Percentiles rank a stretch among this genome's conserved stretches.
Conservation (phyloP, 2,329 filamentous ascomycete genomes). For the Ustulina deusta region DNA sequence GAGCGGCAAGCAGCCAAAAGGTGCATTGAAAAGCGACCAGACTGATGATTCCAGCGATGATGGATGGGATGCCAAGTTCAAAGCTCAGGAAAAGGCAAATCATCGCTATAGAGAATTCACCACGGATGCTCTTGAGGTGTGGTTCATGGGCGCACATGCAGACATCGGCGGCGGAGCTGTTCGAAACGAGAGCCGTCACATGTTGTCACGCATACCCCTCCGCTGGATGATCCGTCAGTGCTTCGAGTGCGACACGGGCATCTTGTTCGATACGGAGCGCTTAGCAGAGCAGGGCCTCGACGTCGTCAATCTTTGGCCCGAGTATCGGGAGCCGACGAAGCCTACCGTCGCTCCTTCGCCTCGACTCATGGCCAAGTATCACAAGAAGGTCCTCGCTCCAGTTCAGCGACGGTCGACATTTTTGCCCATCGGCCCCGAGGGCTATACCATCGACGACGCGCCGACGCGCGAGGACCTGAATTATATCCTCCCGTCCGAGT, state of each 20-base stretch:
- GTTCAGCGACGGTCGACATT: conserved; percentile 30
- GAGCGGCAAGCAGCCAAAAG: conserved; percentile 2
- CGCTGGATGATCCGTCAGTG: conserved; percentile 38
- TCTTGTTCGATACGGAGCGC: conserved; percentile 32
- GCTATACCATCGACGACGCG: conserved; percentile 27
- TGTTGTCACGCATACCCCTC: conserved; percentile 36
- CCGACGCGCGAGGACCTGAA: conserved; percentile 29
- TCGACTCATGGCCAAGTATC: conserved; percentile 30
- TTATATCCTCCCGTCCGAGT: conserved; percentile 34
- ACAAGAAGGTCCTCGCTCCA: conserved; percentile 27
- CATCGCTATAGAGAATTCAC: conserved; percentile 25
- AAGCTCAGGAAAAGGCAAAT: conserved; percentile 32
- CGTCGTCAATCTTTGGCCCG: conserved; percentile 30
- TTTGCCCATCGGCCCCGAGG: conserved; percentile 30
- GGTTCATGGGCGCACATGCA: conserved; percentile 37
- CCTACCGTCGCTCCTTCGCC: conserved; percentile 6
- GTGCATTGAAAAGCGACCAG: neutral
- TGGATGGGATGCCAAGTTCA: conserved; percentile 27
- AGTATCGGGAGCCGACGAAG: conserved; percentile 12
- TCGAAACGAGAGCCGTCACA: conserved; percentile 34
- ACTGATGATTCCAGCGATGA: conserved; percentile 24
- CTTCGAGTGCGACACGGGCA: conserved; percentile 38
- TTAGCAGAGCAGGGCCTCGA: conserved; percentile 33
- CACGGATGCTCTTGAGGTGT: conserved; percentile 37
- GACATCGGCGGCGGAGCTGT: conserved; percentile 38